phyloP scores from a whole-genome alignment of 1,284 basidiomycete species.

The Coriolopsis trogii region DNA sequence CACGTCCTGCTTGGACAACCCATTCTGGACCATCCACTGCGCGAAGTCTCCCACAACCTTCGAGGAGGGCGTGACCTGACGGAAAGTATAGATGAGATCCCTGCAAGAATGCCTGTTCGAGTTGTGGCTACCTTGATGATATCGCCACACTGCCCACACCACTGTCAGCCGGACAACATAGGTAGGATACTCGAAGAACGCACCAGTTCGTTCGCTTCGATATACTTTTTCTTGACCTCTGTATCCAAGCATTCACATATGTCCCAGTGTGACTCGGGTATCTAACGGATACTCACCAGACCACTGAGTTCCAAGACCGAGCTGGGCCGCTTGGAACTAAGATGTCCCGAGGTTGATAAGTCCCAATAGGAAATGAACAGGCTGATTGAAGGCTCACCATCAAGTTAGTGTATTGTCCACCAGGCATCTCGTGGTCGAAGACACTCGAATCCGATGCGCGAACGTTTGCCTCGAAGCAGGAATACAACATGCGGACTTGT shows the following conservation, averaged over 20 bases:
- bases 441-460: slow-evolving; percentile 96
- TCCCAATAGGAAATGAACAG: neutral
- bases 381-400: slow-evolving; percentile 59
- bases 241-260: slow-evolving; percentile 21
- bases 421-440: slow-evolving; percentile 99
- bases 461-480: slow-evolving; percentile 98
- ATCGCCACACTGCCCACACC: slow-evolving; percentile 87
- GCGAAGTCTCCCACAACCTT: slow-evolving; percentile 99
- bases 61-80: slow-evolving; percentile 90
- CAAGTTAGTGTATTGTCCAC: slow-evolving; percentile 95
- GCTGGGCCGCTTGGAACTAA: slow-evolving; percentile 98
- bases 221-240: slow-evolving; percentile 99
- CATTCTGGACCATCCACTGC: slow-evolving; percentile 98
- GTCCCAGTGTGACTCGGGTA: no score
- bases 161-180: neutral
- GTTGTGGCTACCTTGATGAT: slow-evolving; percentile 78
- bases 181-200: slow-evolving; percentile 34
- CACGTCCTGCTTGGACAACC: slow-evolving; percentile 86
- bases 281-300: slow-evolving; percentile 70
- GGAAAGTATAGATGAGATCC: slow-evolving; percentile 23
- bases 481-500: slow-evolving; percentile 94
- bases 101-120: neutral
- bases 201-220: slow-evolving; percentile 92
- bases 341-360: slow-evolving; percentile 11
- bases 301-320: slow-evolving; percentile 98